phyloP scores from a whole-genome alignment of 345 rosid genomes.

The Rhodamnia argentea region DNA sequence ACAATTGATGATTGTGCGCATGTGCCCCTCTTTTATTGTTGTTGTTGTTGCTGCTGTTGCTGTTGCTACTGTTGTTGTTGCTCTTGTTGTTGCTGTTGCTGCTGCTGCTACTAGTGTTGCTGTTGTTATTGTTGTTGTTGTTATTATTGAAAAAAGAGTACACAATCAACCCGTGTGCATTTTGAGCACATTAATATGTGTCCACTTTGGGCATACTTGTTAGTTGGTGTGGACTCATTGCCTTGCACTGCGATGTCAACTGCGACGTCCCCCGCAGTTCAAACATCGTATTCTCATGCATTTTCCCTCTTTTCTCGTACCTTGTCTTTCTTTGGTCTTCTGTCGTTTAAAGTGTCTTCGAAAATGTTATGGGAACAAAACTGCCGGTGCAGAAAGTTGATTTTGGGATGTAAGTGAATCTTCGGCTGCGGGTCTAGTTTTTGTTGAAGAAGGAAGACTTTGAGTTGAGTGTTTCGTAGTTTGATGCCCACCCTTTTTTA shows the following conservation, averaged over 20 bases:
- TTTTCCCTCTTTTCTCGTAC: neutral
- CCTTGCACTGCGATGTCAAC: conserved; percentile 14
- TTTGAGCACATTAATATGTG: no score
- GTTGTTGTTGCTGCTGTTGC: no score
- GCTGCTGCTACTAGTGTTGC: no score
- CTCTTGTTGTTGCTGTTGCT: no score
- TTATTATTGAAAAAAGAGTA: no score
- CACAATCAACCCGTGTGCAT: no score
- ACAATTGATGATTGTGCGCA: no score
- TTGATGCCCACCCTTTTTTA: neutral
- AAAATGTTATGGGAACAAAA: neutral
- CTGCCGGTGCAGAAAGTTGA: neutral
- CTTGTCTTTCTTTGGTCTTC: neutral
- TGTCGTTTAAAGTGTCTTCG: neutral
- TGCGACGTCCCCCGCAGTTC: conserved; percentile 17
- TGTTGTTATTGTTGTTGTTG: no score
- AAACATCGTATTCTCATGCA: conserved; percentile 38
- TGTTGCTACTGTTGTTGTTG: no score
- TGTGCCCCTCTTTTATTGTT: no score
- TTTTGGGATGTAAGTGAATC: neutral
- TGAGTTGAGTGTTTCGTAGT: neutral
- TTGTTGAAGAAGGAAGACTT: neutral
- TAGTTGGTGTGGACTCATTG: conserved; percentile 36
- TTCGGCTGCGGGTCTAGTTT: neutral
- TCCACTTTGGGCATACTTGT: no score